A percentile compares a stretch with the other conserved stretches of the same genome.
These are phyloP conservation scores for Pyrus communis DNA, from an alignment of 306 rosid genomes.

Conservation along the genomic window DNA sequence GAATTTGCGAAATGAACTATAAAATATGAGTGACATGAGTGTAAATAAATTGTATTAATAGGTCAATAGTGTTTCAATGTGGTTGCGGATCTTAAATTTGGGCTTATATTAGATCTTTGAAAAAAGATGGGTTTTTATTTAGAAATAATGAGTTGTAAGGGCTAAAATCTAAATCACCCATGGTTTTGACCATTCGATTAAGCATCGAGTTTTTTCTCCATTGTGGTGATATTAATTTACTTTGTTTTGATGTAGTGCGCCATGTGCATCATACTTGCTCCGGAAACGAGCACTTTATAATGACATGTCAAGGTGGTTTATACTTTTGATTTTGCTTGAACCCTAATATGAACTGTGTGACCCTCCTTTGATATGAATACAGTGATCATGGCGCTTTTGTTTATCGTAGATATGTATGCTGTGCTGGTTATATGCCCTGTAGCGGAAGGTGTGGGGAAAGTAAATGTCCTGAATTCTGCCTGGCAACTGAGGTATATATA, in stretches of 20 bases:
- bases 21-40: too few species aligned
- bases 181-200: neutral
- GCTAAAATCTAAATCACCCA: too few species aligned
- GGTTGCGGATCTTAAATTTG: too few species aligned
- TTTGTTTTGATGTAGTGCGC: slow-evolving; percentile 44
- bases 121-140: too few species aligned
- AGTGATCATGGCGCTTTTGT: slow-evolving; percentile 2
- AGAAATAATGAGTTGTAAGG: too few species aligned
- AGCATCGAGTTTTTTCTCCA: neutral
- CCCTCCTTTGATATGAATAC: neutral
- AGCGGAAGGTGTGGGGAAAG: slow-evolving; percentile 94
- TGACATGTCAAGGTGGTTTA: slow-evolving; percentile 81
- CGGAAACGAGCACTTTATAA: slow-evolving; percentile 76
- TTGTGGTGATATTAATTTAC: neutral
- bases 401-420: slow-evolving; percentile 63
- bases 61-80: too few species aligned
- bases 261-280: slow-evolving; percentile 82
- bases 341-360: neutral
- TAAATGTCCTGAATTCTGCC: slow-evolving; percentile 75
- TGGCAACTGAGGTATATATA: slow-evolving; percentile 71
- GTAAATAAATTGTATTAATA: too few species aligned
- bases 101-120: too few species aligned
- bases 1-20: too few species aligned
- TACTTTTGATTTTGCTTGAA: neutral
- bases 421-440: slow-evolving; percentile 97